Evolutionary conservation across 2,329 filamentous ascomycete species (phyloP).

Genomic region (Fusarium sterilihyphosum): DNA sequence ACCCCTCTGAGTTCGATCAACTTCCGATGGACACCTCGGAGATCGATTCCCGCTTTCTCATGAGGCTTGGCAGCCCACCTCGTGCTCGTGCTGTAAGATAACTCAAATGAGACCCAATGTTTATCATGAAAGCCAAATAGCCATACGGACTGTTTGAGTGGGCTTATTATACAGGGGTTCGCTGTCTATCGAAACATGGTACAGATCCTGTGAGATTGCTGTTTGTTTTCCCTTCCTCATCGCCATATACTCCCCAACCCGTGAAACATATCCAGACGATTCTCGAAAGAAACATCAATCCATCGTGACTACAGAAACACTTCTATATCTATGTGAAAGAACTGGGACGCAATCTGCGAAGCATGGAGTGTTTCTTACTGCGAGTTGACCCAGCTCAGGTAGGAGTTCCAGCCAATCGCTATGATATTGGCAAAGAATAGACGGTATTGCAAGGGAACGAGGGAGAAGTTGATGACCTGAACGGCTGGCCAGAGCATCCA

Average conservation of each 20-base stretch:
- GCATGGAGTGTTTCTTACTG: constrained; percentile 37
- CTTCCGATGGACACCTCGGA: constrained; percentile 1
- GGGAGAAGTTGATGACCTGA: constrained; percentile 87
- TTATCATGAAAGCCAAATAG: background rate
- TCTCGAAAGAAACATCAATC: constrained; percentile 1
- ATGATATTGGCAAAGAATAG: constrained; percentile 89
- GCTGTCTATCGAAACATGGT: constrained; percentile 25
- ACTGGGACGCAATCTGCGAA: background rate
- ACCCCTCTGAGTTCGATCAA: background rate
- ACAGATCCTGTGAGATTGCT: constrained; percentile 1
- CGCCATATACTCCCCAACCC: constrained; percentile 13
- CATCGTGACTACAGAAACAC: constrained; percentile 14
- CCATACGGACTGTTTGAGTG: constrained; percentile 7
- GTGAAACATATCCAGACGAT: background rate
- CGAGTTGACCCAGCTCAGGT: constrained; percentile 70
- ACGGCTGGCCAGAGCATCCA: constrained; percentile 89
- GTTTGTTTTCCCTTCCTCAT: constrained; percentile 5
- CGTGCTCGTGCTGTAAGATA: constrained; percentile 18
- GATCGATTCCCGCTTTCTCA: constrained; percentile 16
- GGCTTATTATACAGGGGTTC: constrained; percentile 15
- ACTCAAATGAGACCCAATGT: constrained; percentile 7
- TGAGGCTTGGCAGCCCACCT: constrained; percentile 23
- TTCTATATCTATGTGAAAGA: constrained; percentile 34
- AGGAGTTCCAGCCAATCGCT: constrained; percentile 73
- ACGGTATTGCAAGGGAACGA: constrained; percentile 84